Evolutionary conservation across 2,329 filamentous ascomycete genomes (phyloP), one percentile per base, ranked within the genome.

Genomic region (Penicillium rolfsii): DNA sequence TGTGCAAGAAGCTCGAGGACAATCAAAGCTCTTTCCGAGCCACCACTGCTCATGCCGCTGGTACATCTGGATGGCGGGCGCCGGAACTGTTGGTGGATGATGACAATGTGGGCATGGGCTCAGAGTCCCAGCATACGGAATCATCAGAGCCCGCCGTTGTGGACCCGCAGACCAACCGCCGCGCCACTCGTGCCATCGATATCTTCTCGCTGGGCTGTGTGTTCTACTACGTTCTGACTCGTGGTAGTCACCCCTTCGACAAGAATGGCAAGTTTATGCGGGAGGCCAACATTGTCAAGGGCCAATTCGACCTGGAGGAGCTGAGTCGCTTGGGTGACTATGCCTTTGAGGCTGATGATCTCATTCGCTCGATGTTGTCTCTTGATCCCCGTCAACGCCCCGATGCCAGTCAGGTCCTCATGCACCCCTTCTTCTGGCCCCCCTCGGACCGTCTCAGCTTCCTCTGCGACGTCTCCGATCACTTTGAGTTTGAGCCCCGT

Each of bases 161-260:
- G 22, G 74, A 84, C 81, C 79, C 82, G 71, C 67, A 82, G 53
- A 83, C 81, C 4, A 87, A 87, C 67, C 89, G 93, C 61, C 90
- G 95, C 55, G 94, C 96, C 6, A 99, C 96, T 49, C 89, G 95
- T 49, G 91, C 95, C 8, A 97, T 98, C 63, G 95, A 99, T 73
- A 97, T 99, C 28, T 99, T 99, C 80, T 97, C 93, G 0, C 85
- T 99, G 38, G 95, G 95, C 1, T 89, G 97, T 56, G 93, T 99
- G n/a, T 99, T 97, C 81, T 98, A 93, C 80, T 99, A 97, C 75
- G 93, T 98, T n/a, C 83, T 99, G 61, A 97, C 94, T 1, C 91
- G 93, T 64, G 95, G 95, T 16, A 87, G 85, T 1, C 95, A 99
- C 75, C 95, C 95, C 0, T 99, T 96, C 71, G 94, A 97, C 73